These are phyloP conservation scores for Lathyrus sativus DNA, from an alignment of 306 rosid species.

Conservation along the genomic window DNA sequence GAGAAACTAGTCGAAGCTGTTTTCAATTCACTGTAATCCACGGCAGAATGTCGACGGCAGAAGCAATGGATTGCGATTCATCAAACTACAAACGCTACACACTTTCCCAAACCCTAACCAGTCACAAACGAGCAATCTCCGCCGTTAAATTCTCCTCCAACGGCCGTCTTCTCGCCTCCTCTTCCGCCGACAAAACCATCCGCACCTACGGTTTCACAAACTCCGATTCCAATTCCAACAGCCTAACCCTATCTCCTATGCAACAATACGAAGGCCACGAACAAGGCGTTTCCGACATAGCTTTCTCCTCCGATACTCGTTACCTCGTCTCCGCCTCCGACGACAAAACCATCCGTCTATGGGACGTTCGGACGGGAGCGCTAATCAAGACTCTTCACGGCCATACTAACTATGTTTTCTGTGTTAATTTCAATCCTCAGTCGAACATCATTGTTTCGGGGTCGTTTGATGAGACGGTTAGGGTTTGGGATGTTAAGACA, in stretches of 20 bases:
- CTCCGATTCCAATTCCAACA: constrained; percentile 48
- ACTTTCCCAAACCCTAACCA: constrained; percentile 66
- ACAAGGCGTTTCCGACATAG: constrained; percentile 88
- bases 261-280: constrained; percentile 80
- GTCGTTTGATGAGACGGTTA: constrained; percentile 92
- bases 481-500: constrained; percentile 89
- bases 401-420: constrained; percentile 89
- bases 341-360: constrained; percentile 86
- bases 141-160: constrained; percentile 85
- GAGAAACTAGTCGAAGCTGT: neutral
- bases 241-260: constrained; percentile 56
- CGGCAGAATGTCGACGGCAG: constrained; percentile 48
- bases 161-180: constrained; percentile 88
- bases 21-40: no score
- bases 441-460: constrained; percentile 89
- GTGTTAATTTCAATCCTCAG: constrained; percentile 92
- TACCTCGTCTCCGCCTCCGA: constrained; percentile 91
- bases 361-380: constrained; percentile 85
- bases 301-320: constrained; percentile 89
- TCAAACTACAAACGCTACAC: constrained; percentile 61
- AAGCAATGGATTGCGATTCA: constrained; percentile 37
- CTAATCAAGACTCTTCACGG: constrained; percentile 77
- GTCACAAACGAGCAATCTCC: constrained; percentile 72
- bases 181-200: constrained; percentile 94
- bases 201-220: constrained; percentile 64